Conservation (phyloP, 345 rosid species). For the Eucalyptus erythrocorys region DNA sequence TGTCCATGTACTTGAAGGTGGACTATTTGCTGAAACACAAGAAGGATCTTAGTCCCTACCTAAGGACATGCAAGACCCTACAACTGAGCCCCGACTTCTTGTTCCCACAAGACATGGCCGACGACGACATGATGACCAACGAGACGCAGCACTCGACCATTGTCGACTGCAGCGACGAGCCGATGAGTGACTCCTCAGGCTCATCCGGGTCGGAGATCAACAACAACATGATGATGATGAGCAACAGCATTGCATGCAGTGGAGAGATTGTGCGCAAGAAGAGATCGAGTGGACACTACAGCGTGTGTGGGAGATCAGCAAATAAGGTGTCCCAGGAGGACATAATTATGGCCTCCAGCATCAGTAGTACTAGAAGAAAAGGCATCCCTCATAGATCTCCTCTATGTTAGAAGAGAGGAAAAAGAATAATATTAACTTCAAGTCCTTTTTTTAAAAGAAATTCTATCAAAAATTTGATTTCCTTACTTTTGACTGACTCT, state of each 20-base stretch:
- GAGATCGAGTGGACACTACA: conserved; percentile 46
- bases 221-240: neutral
- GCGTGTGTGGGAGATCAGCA: conserved; percentile 40
- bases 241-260: neutral
- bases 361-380: conserved; percentile 59
- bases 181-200: conserved; percentile 59
- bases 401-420: conserved; percentile 37
- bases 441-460: neutral
- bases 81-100: conserved; percentile 83
- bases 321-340: conserved; percentile 39
- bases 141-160: conserved; percentile 63
- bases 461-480: neutral
- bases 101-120: conserved; percentile 73
- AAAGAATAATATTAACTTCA: neutral
- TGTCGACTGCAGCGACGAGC: conserved; percentile 53
- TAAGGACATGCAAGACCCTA: conserved; percentile 55
- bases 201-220: conserved; percentile 35
- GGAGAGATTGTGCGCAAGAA: conserved; percentile 26
- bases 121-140: conserved; percentile 34
- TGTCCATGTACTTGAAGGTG: conserved; percentile 30
- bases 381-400: conserved; percentile 96
- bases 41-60: conserved; percentile 51
- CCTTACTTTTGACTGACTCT: conserved; percentile 9
- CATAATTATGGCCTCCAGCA: conserved; percentile 53
- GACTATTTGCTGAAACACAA: conserved; percentile 78